Base-by-base conservation (phyloP, 129 eudicot species). In the Tagetes patula region DNA sequence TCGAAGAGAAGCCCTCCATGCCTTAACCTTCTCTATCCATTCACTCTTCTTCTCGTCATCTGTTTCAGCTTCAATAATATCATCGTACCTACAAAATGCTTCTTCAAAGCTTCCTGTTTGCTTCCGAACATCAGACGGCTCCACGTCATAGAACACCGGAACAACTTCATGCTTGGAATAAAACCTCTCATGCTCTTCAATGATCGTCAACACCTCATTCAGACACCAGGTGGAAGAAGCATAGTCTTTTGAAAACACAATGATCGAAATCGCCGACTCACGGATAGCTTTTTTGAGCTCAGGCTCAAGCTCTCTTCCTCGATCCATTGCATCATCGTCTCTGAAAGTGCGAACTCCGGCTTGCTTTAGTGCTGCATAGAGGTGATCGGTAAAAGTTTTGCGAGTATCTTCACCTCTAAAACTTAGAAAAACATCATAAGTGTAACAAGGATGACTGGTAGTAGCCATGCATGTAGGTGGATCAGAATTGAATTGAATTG, bases 41-140 rank as follows among this genome's bases (percentile, higher is more conserved):
- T 67, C 69, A 37, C 5, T 67, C 41, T 67, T 76, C 32, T 42
- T 75, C 40, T 67, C 36, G 11, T 4, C 41, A 11, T 64, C 58
- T 20, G 14, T 14, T 56, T 76, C 80, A 0, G 30, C 13, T 6
- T 76, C n/a, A 4, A 76, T 40, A 8, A 41, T 10, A 70, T 43
- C 59, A 41, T 67, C 75, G 56, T 76, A 56, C 11, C 30, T n/a
- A 4, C 11, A 0, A 67, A 76, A 76, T 33, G 80, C 74, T 8
- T 76, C 31, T 76, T 61, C 62, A 49, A 77, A 14, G 40, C 75
- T 43, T 34, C 62, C 75, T 0, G 45, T 69, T 69, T 77, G 81
- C 40, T 70, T 61, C 46, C 81, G 67, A 5, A 77, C 81, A 33
- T 77, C 71, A 10, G 76, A 47, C 12, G 81, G 81, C 12, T 77